Base-by-base conservation (phyloP, 2,329 filamentous ascomycete genomes). In the Xylariaceae sp. region DNA sequence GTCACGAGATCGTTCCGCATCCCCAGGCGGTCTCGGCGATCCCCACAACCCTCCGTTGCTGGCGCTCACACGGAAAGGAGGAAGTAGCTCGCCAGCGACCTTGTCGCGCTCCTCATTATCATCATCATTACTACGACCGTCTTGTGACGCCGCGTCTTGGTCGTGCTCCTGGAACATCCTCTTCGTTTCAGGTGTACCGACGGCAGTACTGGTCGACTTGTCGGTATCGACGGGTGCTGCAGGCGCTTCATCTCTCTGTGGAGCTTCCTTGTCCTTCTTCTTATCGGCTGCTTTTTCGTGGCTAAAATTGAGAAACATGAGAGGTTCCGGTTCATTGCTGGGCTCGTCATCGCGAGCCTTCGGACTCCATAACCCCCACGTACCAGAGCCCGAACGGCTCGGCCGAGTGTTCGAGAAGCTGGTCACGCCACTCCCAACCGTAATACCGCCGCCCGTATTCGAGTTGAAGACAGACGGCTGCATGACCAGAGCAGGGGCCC, bases 301-400 rank as follows among this genome's bases (percentile, higher is more conserved):
- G 51, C 78, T 77, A 67, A 85, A 83, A 66, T 83, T 78, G 1
- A 82, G 75, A 4, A 83, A 73, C 66, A 82, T 76, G 53, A 76
- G 63, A 73, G 61, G 35, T 7, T 67, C 68, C 10, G 56, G 60
- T 10, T 68, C 69, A 9, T 69, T 66, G 2, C 68, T 68, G 10
- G 65, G 53, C 35, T 60, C 58, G 4, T 59, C 45, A n/a, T 64
- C 59, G n/a, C 74, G 66, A 55, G 64, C 68, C 17, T 73, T 72
- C 9, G 79, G 77, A 17, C 75, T 76, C 80, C 81, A 65, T 44
- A 65, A 51, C 2, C 61, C 61, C 61, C 59, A 63, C n/a, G 59
- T 60, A 1, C 63, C 63, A 81, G 9, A 82, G 71, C 2, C 78
- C 77, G 6, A 78, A 70, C 5, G 80, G 79, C 18, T 77, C 67